Base-by-base conservation (phyloP, 2,329 filamentous ascomycete genomes). In the Neospermospora avenae region DNA sequence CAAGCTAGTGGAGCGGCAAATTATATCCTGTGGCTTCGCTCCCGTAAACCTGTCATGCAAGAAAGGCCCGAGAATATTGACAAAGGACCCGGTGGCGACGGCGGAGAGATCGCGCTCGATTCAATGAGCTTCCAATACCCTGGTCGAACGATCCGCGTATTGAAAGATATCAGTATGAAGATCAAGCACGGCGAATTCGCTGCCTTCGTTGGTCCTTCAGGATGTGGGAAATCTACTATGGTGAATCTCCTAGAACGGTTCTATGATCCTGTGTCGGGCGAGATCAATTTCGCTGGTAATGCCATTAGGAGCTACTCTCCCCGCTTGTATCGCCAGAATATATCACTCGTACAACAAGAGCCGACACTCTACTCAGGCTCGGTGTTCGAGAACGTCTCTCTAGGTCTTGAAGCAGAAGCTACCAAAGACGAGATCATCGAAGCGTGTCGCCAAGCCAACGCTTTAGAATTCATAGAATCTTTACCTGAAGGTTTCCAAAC, bases 241-340 rank as follows among this genome's bases (percentile, higher is more conserved):
- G 78, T 88, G 60, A 91, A 90, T 3, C 80, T 97, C 3, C 79
- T 97, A 39, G 93, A 97, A 73, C 88, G 93, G 28, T 97, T 97
- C 77, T 98, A 97, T 72, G 49, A 65, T 11, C 56, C 46, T 45
- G 41, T 35, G 25, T 35, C 41, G 1, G 64, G 64, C 16, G n/a
- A 48, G 1, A 65, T 67, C 22, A 55, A 58, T 13, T 48, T 67
- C 22, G 57, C 52, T n/a, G 51, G 46, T 4, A 41, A 59, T 8
- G 79, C 86, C 64, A 83, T 91, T 44, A 72, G 76, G 1, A 69
- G 76, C 0, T 71, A 89, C 55, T 83, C 86, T 56, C 78, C 87
- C 0, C 80, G 80, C 62, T 74, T 79, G 16, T 90, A 90, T 70
- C 82, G 89, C 42, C 77, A 39, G 42, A 82, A 80, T 0, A 80